Conservation (phyloP, 371 early-diverging fungal species). For the Synchytrium microbalum region DNA sequence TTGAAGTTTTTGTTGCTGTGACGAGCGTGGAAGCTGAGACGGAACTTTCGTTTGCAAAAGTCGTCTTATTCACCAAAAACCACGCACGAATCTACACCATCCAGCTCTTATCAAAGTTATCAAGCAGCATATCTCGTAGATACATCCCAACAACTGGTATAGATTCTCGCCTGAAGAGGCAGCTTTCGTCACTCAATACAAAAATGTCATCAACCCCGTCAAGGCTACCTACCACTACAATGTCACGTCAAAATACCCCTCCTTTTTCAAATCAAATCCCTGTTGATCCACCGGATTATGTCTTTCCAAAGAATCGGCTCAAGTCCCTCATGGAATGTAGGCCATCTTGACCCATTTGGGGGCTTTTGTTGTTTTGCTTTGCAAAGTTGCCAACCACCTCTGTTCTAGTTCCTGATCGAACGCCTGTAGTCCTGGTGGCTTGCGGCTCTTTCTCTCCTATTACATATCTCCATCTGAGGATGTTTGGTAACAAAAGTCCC, state of each 20-base stretch:
- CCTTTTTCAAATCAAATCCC: not conserved
- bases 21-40: no score
- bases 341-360: not conserved
- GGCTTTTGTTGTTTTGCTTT: not conserved
- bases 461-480: constrained; percentile 92
- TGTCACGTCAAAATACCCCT: not conserved
- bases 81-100: no score
- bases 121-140: no score
- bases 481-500: constrained; percentile 79
- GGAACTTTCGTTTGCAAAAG: no score
- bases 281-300: not conserved
- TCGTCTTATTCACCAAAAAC: no score
- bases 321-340: constrained; percentile 1
- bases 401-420: constrained; percentile 57
- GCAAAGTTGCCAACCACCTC: not conserved
- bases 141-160: no score
- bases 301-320: not conserved
- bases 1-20: no score
- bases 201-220: no score
- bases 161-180: no score
- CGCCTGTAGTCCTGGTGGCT: constrained; percentile 88
- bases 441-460: constrained; percentile 97
- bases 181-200: no score
- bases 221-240: no score
- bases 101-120: no score